phyloP scores from a whole-genome alignment of 495 filamentous ascomycete genomes.

The Xylaria palmicola region DNA sequence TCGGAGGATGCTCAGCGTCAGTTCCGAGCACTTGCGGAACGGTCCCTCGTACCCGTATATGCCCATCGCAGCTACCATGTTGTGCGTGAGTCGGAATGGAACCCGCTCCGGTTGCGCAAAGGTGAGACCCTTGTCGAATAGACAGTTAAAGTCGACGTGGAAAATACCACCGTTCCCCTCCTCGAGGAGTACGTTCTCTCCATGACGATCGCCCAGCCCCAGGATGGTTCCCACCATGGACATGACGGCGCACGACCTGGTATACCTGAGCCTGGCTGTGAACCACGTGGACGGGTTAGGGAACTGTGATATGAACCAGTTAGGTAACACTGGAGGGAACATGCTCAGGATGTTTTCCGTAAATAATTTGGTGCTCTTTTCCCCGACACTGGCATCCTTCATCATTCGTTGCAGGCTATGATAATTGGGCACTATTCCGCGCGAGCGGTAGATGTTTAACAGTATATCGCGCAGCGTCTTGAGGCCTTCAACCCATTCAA shows the following conservation, averaged over 20 bases:
- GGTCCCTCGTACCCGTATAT: slow-evolving; percentile 90
- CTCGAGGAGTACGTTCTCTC: slow-evolving; percentile 95
- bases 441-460: slow-evolving; percentile 70
- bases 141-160: slow-evolving; percentile 99
- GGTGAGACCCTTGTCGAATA: slow-evolving; percentile 97
- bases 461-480: slow-evolving; percentile 92
- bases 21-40: slow-evolving; percentile 86
- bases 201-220: slow-evolving; percentile 94
- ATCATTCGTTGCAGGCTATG: slow-evolving; percentile 43
- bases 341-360: slow-evolving; percentile 61
- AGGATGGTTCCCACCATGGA: slow-evolving; percentile 95
- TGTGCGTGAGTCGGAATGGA: slow-evolving; percentile 97
- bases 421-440: slow-evolving; percentile 58
- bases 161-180: slow-evolving; percentile 91
- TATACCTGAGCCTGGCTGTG: slow-evolving; percentile 83
- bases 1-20: slow-evolving; percentile 78
- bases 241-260: slow-evolving; percentile 93
- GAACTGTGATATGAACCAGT: slow-evolving; percentile 95
- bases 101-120: slow-evolving; percentile 94
- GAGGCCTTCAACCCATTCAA: slow-evolving; percentile 98
- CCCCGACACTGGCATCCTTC: slow-evolving; percentile 42
- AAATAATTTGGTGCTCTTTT: slow-evolving; percentile 61
- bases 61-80: slow-evolving; percentile 97
- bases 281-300: slow-evolving; percentile 93
- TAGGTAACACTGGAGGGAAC: slow-evolving; percentile 80